Evolutionary conservation across 371 early-diverging fungal genomes (phyloP).

Genomic region (Rhizopus sp.): DNA sequence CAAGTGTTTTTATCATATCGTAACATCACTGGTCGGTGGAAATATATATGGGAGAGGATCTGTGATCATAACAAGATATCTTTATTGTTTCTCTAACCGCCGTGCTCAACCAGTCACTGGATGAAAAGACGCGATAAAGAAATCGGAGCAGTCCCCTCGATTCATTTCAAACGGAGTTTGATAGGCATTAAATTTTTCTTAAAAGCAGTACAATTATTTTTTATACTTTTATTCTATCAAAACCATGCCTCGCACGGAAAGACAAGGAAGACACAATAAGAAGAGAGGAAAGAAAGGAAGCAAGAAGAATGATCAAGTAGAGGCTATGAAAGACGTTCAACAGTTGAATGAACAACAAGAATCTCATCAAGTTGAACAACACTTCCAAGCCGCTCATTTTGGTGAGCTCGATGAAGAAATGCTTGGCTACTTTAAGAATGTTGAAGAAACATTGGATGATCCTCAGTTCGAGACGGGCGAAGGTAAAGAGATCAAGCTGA

Average conservation of each 20-base stretch:
- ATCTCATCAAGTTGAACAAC: conserved; percentile 26
- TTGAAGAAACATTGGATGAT: conserved; percentile 73
- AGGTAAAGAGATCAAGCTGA: conserved; percentile 39
- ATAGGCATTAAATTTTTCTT: too few species aligned
- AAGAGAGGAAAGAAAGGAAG: conserved; percentile 38
- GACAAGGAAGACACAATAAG: conserved; percentile 37
- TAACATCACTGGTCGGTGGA: too few species aligned
- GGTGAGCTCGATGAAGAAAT: conserved; percentile 70
- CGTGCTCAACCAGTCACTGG: too few species aligned
- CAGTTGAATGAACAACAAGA: conserved; percentile 6
- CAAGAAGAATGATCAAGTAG: conserved; percentile 15
- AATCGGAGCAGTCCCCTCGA: too few species aligned
- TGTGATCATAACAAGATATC: too few species aligned
- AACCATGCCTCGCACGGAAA: conserved; percentile 34
- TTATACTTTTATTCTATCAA: background rate
- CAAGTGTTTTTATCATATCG: too few species aligned
- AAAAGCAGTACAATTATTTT: conserved; percentile 1
- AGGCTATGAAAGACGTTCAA: conserved; percentile 14
- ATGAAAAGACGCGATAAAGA: too few species aligned
- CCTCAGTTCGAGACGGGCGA: conserved; percentile 71
- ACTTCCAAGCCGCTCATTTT: conserved; percentile 56
- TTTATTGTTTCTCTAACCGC: too few species aligned
- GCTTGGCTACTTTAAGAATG: conserved; percentile 71
- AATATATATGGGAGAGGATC: too few species aligned
- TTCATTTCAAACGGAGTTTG: too few species aligned